These are phyloP conservation scores for Barnettozyma pratensis DNA, from an alignment of 805 yeast species.

Conservation along the genomic window DNA sequence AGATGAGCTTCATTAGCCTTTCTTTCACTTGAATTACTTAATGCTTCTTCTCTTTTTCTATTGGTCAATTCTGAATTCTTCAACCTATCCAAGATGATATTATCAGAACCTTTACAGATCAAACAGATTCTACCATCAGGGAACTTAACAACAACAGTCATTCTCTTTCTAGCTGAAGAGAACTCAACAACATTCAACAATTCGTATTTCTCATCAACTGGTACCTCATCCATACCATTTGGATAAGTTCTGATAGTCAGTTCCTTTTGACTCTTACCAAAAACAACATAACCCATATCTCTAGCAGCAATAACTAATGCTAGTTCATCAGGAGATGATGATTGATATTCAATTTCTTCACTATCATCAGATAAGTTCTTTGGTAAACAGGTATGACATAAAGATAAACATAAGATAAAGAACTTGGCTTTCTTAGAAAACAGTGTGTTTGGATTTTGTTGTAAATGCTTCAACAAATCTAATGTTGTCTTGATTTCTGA, in stretches of 20 bases:
- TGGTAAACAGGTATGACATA: slow-evolving; percentile 90
- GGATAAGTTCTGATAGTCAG: slow-evolving; percentile 78
- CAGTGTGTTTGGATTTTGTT: slow-evolving; percentile 59
- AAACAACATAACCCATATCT: slow-evolving; percentile 87
- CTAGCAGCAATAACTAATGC: slow-evolving; percentile 93
- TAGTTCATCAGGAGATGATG: slow-evolving; percentile 94
- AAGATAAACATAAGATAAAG: slow-evolving; percentile 74
- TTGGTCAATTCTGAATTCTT: slow-evolving; percentile 53
- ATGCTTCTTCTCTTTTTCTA: slow-evolving; percentile 59
- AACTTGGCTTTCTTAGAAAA: slow-evolving; percentile 73
- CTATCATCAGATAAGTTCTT: slow-evolving; percentile 36
- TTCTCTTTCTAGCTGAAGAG: slow-evolving; percentile 81
- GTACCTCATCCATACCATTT: slow-evolving; percentile 62
- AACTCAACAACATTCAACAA: slow-evolving; percentile 82
- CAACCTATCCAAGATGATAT: slow-evolving; percentile 74
- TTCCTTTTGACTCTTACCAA: slow-evolving; percentile 54
- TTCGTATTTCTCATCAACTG: slow-evolving; percentile 64
- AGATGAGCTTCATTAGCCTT: slow-evolving; percentile 74
- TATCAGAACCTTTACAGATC: slow-evolving; percentile 95
- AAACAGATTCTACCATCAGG: slow-evolving; percentile 74
- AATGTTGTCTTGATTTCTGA: slow-evolving; percentile 45
- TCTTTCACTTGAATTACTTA: slow-evolving; percentile 52
- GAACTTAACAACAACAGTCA: slow-evolving; percentile 79
- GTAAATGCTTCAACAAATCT: slow-evolving; percentile 65
- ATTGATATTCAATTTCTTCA: slow-evolving; percentile 70